phyloP scores from a whole-genome alignment of 495 filamentous ascomycete species.

The Cudoniella acicularis region DNA sequence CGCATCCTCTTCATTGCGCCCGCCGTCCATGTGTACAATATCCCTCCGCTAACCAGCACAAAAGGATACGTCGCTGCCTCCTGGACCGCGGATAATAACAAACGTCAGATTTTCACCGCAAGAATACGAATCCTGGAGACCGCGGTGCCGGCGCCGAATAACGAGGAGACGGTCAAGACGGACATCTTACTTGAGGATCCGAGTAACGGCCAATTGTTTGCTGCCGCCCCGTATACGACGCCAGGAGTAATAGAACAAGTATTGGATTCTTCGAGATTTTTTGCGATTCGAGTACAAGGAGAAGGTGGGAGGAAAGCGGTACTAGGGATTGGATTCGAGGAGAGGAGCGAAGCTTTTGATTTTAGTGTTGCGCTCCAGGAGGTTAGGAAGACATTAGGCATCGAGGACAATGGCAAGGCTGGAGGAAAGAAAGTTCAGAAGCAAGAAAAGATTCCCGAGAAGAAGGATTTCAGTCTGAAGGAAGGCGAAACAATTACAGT shows the following conservation, averaged over 20 bases:
- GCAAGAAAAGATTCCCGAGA: slow-evolving; percentile 33
- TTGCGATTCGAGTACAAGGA: slow-evolving; percentile 72
- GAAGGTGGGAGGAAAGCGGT: slow-evolving; percentile 65
- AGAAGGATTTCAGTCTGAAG: slow-evolving; percentile 73
- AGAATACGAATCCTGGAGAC: slow-evolving; percentile 78
- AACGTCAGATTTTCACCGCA: slow-evolving; percentile 74
- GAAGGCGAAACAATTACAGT: slow-evolving; percentile 83
- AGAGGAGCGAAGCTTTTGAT: slow-evolving; percentile 77
- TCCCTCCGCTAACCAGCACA: slow-evolving; percentile 66
- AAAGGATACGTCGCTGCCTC: slow-evolving; percentile 68
- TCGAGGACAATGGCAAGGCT: slow-evolving; percentile 25
- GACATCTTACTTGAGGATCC: slow-evolving; percentile 75
- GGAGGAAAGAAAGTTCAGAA: slow-evolving; percentile 25
- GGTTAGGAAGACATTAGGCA: slow-evolving; percentile 53
- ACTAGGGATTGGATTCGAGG: slow-evolving; percentile 82
- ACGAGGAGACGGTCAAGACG: slow-evolving; percentile 55
- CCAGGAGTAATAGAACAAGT: slow-evolving; percentile 62
- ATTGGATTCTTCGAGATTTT: slow-evolving; percentile 72
- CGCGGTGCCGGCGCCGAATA: slow-evolving; percentile 37
- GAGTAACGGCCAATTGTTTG: slow-evolving; percentile 66
- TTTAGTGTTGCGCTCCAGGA: slow-evolving; percentile 78
- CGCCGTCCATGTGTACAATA: slow-evolving; percentile 73
- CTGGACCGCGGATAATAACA: slow-evolving; percentile 69
- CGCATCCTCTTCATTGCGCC: slow-evolving; percentile 68
- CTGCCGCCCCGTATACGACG: slow-evolving; percentile 68